Base-by-base conservation (phyloP, 352 stramenopile species). In the Phytopythium aichiense region DNA sequence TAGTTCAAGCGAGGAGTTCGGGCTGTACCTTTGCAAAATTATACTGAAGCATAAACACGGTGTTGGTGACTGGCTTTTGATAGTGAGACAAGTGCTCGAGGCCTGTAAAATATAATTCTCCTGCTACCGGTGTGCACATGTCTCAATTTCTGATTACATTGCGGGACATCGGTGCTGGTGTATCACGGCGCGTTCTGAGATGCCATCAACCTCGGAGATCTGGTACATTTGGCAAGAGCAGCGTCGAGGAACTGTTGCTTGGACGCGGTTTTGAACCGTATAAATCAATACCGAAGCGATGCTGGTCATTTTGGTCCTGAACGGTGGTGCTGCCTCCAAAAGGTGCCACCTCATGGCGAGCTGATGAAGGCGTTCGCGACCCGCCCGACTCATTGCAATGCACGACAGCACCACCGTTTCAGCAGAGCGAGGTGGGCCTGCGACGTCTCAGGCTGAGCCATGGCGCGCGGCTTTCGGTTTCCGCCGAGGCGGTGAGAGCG, bases 111-210 rank as follows among this genome's bases (percentile, higher is more conserved):
- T 20, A 18, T 23, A 22, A 28, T 49, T 15, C 4, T 0, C 13
- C 15, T 52, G 9, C 23, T 52, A 22, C 2, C n/a, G 23, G 23
- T 52, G n/a, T 11, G 45, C 45, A 33, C 45, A 52, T 52, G 45
- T 52, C 45, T 20, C 45, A 52, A 22, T 23, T 2, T 52, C 45
- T 30, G 45, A 52, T 52, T 52, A 52, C 45, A 30, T 33, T 52
- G 18, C 20, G 8, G n/a, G 45, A 52, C 22, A 8, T 20, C 6
- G n/a, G 11, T 9, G 45, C 23, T 2, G 7, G 7, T 52, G 45
- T 52, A 52, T 52, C 7, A 1, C n/a, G 12, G 20, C n/a, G 18
- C 22, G 9, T 20, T 52, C 45, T 31, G 45, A 52, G 23, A 52
- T 31, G n/a, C 45, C 45, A 31, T 52, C 13, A 12, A 4, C 45